Evolutionary conservation across 1,284 basidiomycete genomes (phyloP).

Genomic region (Neolentinus lepideus): DNA sequence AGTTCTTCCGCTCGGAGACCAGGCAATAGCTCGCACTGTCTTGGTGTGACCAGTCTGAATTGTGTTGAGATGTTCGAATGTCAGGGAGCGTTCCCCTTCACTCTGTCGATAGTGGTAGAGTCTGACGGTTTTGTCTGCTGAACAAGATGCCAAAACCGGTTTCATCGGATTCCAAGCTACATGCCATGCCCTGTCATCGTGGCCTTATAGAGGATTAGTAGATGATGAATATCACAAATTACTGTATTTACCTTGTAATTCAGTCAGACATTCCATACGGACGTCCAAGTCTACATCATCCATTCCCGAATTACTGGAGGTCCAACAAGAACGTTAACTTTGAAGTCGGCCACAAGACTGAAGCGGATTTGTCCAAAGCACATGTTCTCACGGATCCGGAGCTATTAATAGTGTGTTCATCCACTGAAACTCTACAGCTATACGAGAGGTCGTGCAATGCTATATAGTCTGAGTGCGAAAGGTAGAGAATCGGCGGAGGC

Average conservation of each 20-base stretch:
- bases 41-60: constrained; percentile 85
- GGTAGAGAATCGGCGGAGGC: too few species aligned
- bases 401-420: too few species aligned
- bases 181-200: constrained; percentile 85
- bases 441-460: too few species aligned
- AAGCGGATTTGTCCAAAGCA: too few species aligned
- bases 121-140: constrained; percentile 88
- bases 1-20: constrained; percentile 84
- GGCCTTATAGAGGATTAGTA: constrained; percentile 39
- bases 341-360: too few species aligned
- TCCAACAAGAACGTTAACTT: too few species aligned
- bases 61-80: constrained; percentile 51
- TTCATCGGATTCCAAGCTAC: constrained; percentile 88
- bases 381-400: too few species aligned
- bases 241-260: constrained; percentile 21
- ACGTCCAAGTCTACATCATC: constrained; percentile 14
- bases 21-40: constrained; percentile 86
- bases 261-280: constrained; percentile 18
- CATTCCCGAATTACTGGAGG: constrained; percentile 17
- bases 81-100: constrained; percentile 17
- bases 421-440: too few species aligned
- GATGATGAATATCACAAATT: background rate
- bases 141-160: constrained; percentile 86
- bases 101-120: constrained; percentile 64
- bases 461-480: too few species aligned